These are phyloP conservation scores for Smallanthus sonchifolius DNA, from an alignment of 129 eudicot species.

Conservation along the genomic window DNA sequence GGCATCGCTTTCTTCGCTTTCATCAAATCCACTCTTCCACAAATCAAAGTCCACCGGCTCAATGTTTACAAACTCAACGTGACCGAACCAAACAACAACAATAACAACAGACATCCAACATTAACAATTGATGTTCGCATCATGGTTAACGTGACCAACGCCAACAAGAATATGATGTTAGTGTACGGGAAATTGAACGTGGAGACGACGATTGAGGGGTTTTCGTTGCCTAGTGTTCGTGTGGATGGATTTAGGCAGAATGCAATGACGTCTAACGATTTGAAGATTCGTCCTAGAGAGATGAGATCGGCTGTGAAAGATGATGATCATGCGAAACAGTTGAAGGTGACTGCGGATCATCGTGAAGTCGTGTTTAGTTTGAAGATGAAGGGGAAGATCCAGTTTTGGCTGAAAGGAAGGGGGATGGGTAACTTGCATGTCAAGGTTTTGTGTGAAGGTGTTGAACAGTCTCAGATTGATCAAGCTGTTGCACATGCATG, in stretches of 20 bases:
- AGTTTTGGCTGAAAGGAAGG: slow-evolving; percentile 19
- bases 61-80: slow-evolving; percentile 23
- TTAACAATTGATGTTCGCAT: slow-evolving; percentile 23
- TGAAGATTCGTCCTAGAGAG: slow-evolving; percentile 24
- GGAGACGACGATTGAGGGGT: slow-evolving; percentile 10
- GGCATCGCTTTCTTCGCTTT: slow-evolving; percentile 32
- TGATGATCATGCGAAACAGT: slow-evolving; percentile 31
- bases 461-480: slow-evolving; percentile 37
- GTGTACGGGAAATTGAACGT: slow-evolving; percentile 25
- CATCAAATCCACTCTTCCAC: slow-evolving; percentile 36
- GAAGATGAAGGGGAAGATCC: slow-evolving; percentile 33
- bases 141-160: slow-evolving; percentile 38
- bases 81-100: neutral
- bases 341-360: neutral
- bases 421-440: slow-evolving; percentile 23
- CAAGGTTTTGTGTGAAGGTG: slow-evolving; percentile 29
- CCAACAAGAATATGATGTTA: slow-evolving; percentile 26
- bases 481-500: slow-evolving; percentile 30
- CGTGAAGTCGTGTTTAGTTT: slow-evolving; percentile 18
- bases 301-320: slow-evolving; percentile 12
- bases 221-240: slow-evolving; percentile 17
- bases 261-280: neutral
- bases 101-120: neutral
- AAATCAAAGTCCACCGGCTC: slow-evolving; percentile 32
- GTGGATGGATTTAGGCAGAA: slow-evolving; percentile 23